A percentile compares a stretch with the other conserved stretches of the same genome.
These are phyloP conservation scores for Avena sativa DNA, from an alignment of 176 grass and related monocot genomes.

Conservation along the genomic window DNA sequence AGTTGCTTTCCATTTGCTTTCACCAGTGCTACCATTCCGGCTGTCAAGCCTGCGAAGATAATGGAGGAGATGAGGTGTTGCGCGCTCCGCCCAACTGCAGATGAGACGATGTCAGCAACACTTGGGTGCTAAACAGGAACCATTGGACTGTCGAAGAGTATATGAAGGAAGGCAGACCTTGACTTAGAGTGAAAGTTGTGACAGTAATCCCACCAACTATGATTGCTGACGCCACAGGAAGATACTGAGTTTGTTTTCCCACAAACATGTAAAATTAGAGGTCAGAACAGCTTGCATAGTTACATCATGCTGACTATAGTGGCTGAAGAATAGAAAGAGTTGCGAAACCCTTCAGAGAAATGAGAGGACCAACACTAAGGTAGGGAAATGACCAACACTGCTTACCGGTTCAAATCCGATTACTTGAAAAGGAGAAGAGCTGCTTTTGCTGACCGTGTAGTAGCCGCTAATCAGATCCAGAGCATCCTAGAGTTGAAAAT, in stretches of 20 bases:
- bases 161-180: conserved; percentile 60
- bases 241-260: conserved; percentile 62
- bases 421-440: conserved; percentile 69
- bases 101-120: conserved; percentile 21
- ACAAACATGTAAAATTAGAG: conserved; percentile 22
- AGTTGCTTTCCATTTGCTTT: conserved; percentile 97
- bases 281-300: not conserved
- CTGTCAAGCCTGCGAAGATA: conserved; percentile 73
- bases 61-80: conserved; percentile 70
- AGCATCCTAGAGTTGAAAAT: conserved; percentile 76
- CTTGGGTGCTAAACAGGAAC: not conserved
- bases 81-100: conserved; percentile 58
- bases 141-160: not conserved
- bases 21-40: conserved; percentile 78
- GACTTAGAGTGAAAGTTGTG: conserved; percentile 83
- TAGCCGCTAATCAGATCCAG: conserved; percentile 84
- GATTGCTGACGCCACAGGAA: conserved; percentile 84
- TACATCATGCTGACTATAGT: not conserved
- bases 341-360: not conserved
- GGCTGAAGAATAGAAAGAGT: not conserved
- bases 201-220: conserved; percentile 88
- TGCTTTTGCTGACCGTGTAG: conserved; percentile 73
- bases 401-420: conserved; percentile 84
- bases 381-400: conserved; percentile 18
- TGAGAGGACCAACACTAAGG: not conserved